A percentile compares a stretch with the other conserved stretches of the same genome.
Conservation (phyloP, 495 filamentous ascomycete genomes). For the Penicillium pulvis region DNA sequence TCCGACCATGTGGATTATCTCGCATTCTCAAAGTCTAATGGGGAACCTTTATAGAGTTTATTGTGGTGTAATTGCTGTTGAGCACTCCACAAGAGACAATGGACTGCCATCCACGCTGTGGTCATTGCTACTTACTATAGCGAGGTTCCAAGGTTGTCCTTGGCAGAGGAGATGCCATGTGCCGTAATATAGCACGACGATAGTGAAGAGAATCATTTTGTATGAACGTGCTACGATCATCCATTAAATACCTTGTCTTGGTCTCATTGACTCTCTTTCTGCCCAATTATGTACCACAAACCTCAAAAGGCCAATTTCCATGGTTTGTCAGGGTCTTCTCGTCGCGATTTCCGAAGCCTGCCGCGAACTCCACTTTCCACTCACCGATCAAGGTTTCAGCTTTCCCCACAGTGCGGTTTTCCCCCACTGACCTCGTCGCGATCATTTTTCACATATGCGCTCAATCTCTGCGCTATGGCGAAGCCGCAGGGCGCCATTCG, state of each 20-base stretch:
- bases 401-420: not conserved
- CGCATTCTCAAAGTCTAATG: too few species aligned
- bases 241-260: too few species aligned
- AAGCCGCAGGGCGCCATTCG: conserved; percentile 19
- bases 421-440: conserved; percentile 8
- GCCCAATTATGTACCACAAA: too few species aligned
- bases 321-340: not conserved
- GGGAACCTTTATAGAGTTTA: too few species aligned
- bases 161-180: not conserved
- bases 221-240: too few species aligned
- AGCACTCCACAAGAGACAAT: not conserved
- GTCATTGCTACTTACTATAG: not conserved
- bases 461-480: conserved; percentile 9
- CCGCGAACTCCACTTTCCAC: conserved; percentile 1
- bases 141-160: not conserved
- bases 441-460: conserved; percentile 1
- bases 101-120: not conserved
- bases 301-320: too few species aligned
- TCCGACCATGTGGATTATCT: not conserved
- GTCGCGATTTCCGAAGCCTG: not conserved
- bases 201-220: too few species aligned
- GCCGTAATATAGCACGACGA: not conserved
- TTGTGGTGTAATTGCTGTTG: too few species aligned
- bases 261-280: too few species aligned
- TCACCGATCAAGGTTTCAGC: not conserved